These are phyloP conservation scores for Diplodia scrobiculata DNA, from an alignment of 2,329 filamentous ascomycete genomes.

Conservation along the genomic window DNA sequence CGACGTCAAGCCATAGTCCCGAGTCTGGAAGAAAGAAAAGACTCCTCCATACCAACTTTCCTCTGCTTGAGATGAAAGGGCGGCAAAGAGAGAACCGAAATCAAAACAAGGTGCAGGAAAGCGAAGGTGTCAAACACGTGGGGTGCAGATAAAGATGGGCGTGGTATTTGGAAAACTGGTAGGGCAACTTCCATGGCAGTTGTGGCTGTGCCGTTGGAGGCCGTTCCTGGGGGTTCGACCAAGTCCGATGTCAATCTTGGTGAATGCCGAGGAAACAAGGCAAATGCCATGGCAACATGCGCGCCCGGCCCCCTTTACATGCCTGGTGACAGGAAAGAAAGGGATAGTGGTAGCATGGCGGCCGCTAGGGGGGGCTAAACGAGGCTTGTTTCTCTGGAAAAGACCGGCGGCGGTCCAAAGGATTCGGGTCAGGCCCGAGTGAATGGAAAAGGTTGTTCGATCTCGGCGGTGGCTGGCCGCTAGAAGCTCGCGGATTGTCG, in stretches of 20 bases:
- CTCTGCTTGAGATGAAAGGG: constrained; percentile 11
- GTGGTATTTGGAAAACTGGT: not conserved
- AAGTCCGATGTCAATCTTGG: not conserved
- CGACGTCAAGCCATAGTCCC: not conserved
- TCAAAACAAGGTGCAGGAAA: not conserved
- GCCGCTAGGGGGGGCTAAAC: not conserved
- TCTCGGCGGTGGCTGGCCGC: constrained; percentile 3
- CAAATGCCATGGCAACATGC: constrained; percentile 7
- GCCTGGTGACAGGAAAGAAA: not conserved
- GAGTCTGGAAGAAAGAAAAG: not conserved
- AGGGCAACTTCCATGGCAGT: not conserved
- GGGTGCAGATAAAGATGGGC: constrained; percentile 4
- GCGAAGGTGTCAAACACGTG: not conserved
- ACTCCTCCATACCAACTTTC: too few species aligned
- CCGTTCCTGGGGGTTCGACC: not conserved
- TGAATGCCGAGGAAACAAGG: not conserved
- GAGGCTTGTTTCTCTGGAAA: not conserved
- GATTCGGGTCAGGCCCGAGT: not conserved
- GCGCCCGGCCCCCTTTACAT: not conserved
- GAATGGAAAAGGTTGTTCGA: not conserved
- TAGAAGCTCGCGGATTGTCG: constrained; percentile 9
- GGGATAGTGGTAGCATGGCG: not conserved
- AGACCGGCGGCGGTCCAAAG: not conserved
- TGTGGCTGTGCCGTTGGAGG: not conserved
- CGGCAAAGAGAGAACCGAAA: constrained; percentile 3